Conservation (phyloP, 176 grass and related monocot species). For the Aegilops speltoides region DNA sequence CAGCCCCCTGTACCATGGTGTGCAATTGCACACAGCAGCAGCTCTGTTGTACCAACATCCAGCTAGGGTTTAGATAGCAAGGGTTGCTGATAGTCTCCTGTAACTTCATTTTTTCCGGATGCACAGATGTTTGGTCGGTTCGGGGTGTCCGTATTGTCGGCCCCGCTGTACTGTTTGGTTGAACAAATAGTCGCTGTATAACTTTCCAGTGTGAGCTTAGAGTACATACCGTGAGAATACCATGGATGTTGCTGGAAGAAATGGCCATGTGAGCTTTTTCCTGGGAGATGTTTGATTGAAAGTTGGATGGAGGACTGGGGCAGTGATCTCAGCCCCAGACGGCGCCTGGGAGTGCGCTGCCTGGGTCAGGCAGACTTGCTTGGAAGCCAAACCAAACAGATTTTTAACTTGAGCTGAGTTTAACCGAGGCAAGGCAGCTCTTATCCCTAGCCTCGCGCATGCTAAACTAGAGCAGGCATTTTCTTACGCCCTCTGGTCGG, state of each 20-base stretch:
- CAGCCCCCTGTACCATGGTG: conserved; percentile 6
- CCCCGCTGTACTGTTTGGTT: background rate
- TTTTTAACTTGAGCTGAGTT: no score
- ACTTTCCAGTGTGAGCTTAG: background rate
- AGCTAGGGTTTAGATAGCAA: conserved; percentile 27
- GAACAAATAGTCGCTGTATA: background rate
- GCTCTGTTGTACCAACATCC: conserved; percentile 33
- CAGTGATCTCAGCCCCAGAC: no score
- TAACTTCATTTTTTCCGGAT: conserved; percentile 21
- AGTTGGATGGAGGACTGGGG: no score
- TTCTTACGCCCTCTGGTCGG: background rate
- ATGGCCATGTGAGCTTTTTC: background rate
- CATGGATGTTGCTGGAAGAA: background rate
- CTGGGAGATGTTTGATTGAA: background rate
- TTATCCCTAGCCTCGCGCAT: background rate
- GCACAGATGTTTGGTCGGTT: background rate
- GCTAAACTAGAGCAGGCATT: background rate
- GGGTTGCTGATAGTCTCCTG: conserved; percentile 26
- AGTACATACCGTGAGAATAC: background rate
- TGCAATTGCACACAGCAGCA: conserved; percentile 7
- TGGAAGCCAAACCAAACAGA: no score
- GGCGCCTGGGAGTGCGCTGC: no score
- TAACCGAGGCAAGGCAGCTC: background rate
- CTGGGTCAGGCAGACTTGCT: no score
- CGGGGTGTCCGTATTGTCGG: background rate